These are phyloP conservation scores for Debaryomyces tyrocola DNA, from an alignment of 805 yeast species.

Conservation along the genomic window DNA sequence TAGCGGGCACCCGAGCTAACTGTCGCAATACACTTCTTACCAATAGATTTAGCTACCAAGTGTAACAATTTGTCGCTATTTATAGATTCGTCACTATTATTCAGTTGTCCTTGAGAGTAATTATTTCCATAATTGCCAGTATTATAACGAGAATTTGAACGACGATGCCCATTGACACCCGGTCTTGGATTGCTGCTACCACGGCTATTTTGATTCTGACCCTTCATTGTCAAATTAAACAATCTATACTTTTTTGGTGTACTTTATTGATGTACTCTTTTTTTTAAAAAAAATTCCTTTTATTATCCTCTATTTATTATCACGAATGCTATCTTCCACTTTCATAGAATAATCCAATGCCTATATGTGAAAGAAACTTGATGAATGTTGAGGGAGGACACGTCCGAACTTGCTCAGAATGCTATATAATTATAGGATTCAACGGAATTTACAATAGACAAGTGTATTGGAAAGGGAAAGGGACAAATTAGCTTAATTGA, in stretches of 20 bases:
- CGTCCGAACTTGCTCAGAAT: constrained; percentile 1
- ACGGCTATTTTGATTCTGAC: constrained; percentile 14
- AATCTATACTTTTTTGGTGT: not conserved
- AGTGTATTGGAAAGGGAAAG: not conserved
- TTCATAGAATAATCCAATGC: not conserved
- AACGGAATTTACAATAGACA: not conserved
- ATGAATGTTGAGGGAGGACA: not conserved
- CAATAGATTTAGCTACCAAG: constrained; percentile 55
- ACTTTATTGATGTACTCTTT: not conserved
- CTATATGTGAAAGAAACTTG: not conserved
- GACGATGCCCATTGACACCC: constrained; percentile 22
- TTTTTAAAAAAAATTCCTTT: not conserved
- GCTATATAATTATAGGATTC: not conserved
- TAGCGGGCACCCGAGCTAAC: constrained; percentile 60
- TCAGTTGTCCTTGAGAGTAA: not conserved
- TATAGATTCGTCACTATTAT: constrained; percentile 3
- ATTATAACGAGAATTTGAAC: constrained; percentile 19
- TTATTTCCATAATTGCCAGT: constrained; percentile 5
- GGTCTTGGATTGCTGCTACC: constrained; percentile 12
- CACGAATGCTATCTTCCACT: not conserved
- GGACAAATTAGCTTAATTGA: not conserved
- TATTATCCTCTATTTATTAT: not conserved
- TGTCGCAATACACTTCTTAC: constrained; percentile 57
- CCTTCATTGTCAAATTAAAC: constrained; percentile 17
- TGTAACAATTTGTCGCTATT: constrained; percentile 54